phyloP scores from a whole-genome alignment of 768 basidiomycete species.

The Collybia nuda region DNA sequence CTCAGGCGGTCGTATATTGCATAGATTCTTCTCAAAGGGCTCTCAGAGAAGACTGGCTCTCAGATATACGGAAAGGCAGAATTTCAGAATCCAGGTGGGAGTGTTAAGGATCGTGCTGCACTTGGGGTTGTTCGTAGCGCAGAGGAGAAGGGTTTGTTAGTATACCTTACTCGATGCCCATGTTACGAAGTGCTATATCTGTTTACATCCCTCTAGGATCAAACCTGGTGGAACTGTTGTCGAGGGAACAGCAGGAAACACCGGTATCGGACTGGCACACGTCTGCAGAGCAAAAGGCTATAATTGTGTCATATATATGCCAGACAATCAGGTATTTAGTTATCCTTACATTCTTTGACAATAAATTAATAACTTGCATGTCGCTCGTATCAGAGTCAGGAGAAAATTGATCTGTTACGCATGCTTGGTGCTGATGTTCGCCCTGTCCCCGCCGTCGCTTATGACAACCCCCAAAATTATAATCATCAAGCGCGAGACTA shows the following conservation, averaged over 20 bases:
- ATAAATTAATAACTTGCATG: no score
- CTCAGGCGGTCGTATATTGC: not conserved
- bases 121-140: slow-evolving; percentile 86
- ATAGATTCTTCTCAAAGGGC: slow-evolving; percentile 79
- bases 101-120: slow-evolving; percentile 97
- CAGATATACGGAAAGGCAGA: slow-evolving; percentile 95
- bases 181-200: no score
- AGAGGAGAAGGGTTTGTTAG: slow-evolving; percentile 79
- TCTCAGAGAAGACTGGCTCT: slow-evolving; percentile 82
- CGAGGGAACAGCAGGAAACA: slow-evolving; percentile 98
- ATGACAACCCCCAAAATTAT: slow-evolving; percentile 93
- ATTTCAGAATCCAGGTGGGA: slow-evolving; percentile 97
- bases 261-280: slow-evolving; percentile 93
- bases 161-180: slow-evolving; percentile 8
- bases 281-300: slow-evolving; percentile 93
- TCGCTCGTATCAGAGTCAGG: slow-evolving; percentile 70
- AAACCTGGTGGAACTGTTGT: slow-evolving; percentile 95
- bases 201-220: slow-evolving; percentile 43
- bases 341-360: not conserved
- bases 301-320: slow-evolving; percentile 99
- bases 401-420: slow-evolving; percentile 95
- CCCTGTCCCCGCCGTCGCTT: slow-evolving; percentile 95
- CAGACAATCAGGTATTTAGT: slow-evolving; percentile 73
- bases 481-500: slow-evolving; percentile 96
- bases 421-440: slow-evolving; percentile 98